phyloP scores from a whole-genome alignment of 2,329 filamentous ascomycete genomes.

The Meredithiella fracta region DNA sequence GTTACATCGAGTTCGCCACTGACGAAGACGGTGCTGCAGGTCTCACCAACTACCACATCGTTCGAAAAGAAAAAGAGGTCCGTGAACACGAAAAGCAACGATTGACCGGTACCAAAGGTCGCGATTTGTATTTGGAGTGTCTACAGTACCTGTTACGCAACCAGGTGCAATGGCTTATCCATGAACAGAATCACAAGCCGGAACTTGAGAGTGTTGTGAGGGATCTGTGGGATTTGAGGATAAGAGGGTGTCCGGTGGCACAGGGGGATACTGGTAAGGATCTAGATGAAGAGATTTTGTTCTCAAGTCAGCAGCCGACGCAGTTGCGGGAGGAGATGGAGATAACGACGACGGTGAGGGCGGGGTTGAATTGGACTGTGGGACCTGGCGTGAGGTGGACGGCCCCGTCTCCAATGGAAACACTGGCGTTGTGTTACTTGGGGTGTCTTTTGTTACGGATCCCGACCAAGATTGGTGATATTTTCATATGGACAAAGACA shows the following conservation, averaged over 20 bases:
- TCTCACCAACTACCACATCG: slow-evolving; percentile 30
- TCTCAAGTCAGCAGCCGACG: slow-evolving; percentile 23
- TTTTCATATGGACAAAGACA: slow-evolving; percentile 49
- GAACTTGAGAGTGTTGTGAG: slow-evolving; percentile 66
- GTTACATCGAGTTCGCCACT: slow-evolving; percentile 38
- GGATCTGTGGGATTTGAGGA: slow-evolving; percentile 70
- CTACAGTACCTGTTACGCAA: slow-evolving; percentile 73
- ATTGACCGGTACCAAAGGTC: slow-evolving; percentile 49
- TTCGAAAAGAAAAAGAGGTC: slow-evolving; percentile 29
- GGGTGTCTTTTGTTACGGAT: slow-evolving; percentile 58
- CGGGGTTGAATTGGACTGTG: slow-evolving; percentile 27
- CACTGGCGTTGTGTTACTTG: slow-evolving; percentile 64
- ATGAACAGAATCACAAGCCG: slow-evolving; percentile 44
- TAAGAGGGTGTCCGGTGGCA: slow-evolving; percentile 25
- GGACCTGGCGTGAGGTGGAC: slow-evolving; percentile 32
- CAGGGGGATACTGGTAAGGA: neutral
- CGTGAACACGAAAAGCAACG: slow-evolving; percentile 37
- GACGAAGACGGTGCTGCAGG: slow-evolving; percentile 55
- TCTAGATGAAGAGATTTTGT: slow-evolving; percentile 9
- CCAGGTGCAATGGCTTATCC: slow-evolving; percentile 60
- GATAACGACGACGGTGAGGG: slow-evolving; percentile 18
- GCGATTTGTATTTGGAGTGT: slow-evolving; percentile 65
- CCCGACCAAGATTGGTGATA: slow-evolving; percentile 57
- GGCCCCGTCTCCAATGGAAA: slow-evolving; percentile 55
- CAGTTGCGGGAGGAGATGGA: slow-evolving; percentile 16